Base-by-base conservation (phyloP, 1,284 basidiomycete species). In the Trametes versicolor region DNA sequence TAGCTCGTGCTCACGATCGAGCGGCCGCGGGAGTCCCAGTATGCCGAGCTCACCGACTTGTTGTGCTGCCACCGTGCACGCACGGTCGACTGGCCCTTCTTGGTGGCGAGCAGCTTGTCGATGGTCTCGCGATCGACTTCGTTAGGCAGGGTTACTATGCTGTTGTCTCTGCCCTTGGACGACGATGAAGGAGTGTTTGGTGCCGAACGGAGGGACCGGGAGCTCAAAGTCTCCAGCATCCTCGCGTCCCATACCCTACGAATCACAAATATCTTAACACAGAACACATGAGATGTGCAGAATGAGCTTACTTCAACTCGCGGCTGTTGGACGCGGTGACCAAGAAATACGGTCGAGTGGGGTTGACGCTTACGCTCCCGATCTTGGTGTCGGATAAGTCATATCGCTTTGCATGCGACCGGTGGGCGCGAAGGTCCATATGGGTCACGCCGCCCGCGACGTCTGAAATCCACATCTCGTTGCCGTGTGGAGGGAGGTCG, bases 391-490 rank as follows among this genome's bases (percentile, higher is more conserved):
- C 83, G 2, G 89, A 90, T 4, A 94, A 73, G 39, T 81, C 83
- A 70, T 90, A 93, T 75, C 90, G 81, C 49, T 84, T 80, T 5
- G 84, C 82, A 47, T 83, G 84, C 2, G 80, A 82, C 65, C 84
- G 85, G 60, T 82, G 80, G 72, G 92, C 83, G 7, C 92, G 87
- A 39, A 92, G 77, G 74, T 94, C 92, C 29, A 92, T 77, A 69
- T 93, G 92, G 5, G 89, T 90, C 3, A 87, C 77, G 23, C 91
- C 88, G 19, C 92, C 92, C 9, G 76, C 70, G 0, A 80, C 82
- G 72, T 94, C 92, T 0, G 92, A 91, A 57, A 93, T 82, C 92
- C 92, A 94, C 83, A 94, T 85, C 71, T 93, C 92, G 59, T 89
- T 79, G 0, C 92, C 92, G 5, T 80, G 78, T 1, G 88, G 86